Conservation (phyloP, 1,139 yeast species). For the Hanseniaspora gamundiae region DNA sequence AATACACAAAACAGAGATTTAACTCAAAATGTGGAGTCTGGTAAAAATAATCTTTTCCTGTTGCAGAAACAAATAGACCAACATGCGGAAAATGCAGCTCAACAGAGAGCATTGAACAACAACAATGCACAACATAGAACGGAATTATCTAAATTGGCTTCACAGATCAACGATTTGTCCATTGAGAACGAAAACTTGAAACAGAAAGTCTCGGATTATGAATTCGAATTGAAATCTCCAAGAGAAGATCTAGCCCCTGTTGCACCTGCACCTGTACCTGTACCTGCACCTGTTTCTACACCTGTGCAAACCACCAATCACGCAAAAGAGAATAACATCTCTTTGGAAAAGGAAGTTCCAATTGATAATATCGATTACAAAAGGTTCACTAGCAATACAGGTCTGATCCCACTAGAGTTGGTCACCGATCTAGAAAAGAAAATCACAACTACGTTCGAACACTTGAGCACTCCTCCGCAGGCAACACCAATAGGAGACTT, state of each 20-base stretch:
- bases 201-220: conserved; percentile 21
- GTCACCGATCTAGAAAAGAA: conserved; percentile 37
- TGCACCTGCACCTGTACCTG: too few species aligned
- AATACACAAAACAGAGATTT: not conserved
- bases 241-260: conserved; percentile 13
- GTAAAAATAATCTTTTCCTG: not conserved
- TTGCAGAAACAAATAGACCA: not conserved
- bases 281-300: conserved; percentile 18
- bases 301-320: not conserved
- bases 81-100: not conserved
- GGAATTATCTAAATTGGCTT: conserved; percentile 13
- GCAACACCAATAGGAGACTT: conserved; percentile 29
- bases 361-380: conserved; percentile 5
- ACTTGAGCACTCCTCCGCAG: conserved; percentile 20
- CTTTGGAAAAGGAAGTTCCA: not conserved
- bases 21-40: not conserved
- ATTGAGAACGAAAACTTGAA: conserved; percentile 23
- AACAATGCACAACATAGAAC: not conserved
- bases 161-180: conserved; percentile 18
- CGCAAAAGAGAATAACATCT: not conserved
- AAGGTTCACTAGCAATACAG: conserved; percentile 29
- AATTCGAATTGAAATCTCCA: conserved; percentile 17
- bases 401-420: conserved; percentile 34
- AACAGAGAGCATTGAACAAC: not conserved
- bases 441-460: conserved; percentile 28